Evolutionary conservation across 2,329 filamentous ascomycete genomes (phyloP), one percentile per base, ranked within the genome.

Genomic region (Nigrospora sphaerica): DNA sequence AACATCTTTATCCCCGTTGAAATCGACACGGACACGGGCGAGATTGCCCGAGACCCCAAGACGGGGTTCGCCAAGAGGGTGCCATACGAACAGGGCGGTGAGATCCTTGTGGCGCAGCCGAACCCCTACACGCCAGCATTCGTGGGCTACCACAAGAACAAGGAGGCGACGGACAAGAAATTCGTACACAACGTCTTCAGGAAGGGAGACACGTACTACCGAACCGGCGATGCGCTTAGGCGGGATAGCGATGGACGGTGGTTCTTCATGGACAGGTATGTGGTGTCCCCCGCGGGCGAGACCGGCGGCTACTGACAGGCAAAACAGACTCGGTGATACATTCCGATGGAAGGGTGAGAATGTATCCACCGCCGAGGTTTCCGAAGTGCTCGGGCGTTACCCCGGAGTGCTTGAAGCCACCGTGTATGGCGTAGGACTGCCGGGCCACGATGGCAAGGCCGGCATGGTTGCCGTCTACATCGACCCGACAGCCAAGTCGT

Each of bases 271-370:
- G 85, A 89, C 54, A 71, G 66, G 57, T 57, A 42, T 45, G 48
- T 39, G n/a, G 23, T 10, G 11, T 10, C 13, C 18, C 76, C 80
- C 52, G 3, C 12, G 23, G 11, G 13, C 19, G 31, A 9, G 31
- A 34, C 32, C 19, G n/a, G 2, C 3, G 3, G 16, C 6, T 39
- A 23, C 58, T 32, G 18, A 39, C 19, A 16, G 35, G 41, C 33
- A 34, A 34, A 16, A 2, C 39, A 63, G 81, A 5, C 71, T 88
- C 1, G 85, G 85, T 2, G 85, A 89, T 61, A 88, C 85, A 0
- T 89, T 83, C 64, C 74, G 85, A 32, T 88, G 85, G 85, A 88
- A 87, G 62, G 78, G 78, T 44, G 81, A 85, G 63, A 85, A 85
- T 53, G 80, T 85, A 36, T 80, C 77, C 12, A 85, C 81, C 36